phyloP scores from a whole-genome alignment of 139 green algal species.

The Chara braunii region DNA sequence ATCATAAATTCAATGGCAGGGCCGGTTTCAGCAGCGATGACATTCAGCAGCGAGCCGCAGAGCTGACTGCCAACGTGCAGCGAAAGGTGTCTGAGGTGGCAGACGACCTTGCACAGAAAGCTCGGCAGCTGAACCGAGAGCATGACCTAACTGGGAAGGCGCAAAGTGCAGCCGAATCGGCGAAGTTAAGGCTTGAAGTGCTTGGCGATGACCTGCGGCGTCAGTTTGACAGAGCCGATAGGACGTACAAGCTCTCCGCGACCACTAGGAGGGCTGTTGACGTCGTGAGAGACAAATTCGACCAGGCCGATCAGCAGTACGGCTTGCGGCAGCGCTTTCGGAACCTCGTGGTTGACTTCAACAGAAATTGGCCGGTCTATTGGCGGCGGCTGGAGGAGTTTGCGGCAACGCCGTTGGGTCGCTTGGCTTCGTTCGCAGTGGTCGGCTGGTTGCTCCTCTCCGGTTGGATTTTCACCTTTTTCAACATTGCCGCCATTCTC shows the following conservation, averaged over 20 bases:
- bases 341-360: neutral
- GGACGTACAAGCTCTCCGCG: conserved; percentile 51
- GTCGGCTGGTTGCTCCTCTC: neutral
- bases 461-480: neutral
- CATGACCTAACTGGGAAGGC: neutral
- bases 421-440: neutral
- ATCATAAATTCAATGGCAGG: too few relatives aligned
- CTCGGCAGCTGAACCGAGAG: neutral
- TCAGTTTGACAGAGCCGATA: conserved; percentile 35
- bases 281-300: neutral
- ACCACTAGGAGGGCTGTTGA: neutral
- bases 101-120: too few relatives aligned
- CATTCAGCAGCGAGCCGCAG: too few relatives aligned
- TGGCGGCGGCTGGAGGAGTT: neutral
- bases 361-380: neutral
- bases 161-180: neutral
- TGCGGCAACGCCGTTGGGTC: neutral
- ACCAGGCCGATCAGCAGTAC: neutral
- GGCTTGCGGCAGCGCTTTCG: neutral
- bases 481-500: neutral
- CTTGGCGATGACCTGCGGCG: conserved; percentile 22
- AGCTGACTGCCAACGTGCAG: too few relatives aligned
- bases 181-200: neutral
- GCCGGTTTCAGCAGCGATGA: too few relatives aligned
- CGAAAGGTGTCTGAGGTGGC: too few relatives aligned